A percentile compares a stretch with the other conserved stretches of the same genome.
Evolutionary conservation across 495 filamentous ascomycete genomes (phyloP).

Genomic region (Jackrogersella multiformis): DNA sequence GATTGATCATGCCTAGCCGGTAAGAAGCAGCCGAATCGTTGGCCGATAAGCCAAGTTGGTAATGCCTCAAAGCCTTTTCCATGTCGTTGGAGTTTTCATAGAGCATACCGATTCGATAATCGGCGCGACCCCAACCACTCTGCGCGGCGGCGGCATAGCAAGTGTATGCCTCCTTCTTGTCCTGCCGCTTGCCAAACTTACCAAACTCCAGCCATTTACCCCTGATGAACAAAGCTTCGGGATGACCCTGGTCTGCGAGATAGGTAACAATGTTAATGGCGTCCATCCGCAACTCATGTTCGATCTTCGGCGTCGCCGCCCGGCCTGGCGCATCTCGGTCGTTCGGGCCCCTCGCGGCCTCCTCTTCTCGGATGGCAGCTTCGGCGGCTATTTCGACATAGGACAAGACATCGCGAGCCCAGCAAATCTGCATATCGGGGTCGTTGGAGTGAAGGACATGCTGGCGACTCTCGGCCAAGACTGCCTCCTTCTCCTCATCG

Average conservation of each 20-base stretch:
- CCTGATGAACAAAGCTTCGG: constrained; percentile 92
- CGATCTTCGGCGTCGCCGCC: constrained; percentile 80
- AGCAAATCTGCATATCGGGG: constrained; percentile 93
- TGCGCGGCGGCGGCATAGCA: constrained; percentile 87
- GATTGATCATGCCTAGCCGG: constrained; percentile 95
- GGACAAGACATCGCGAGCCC: constrained; percentile 91
- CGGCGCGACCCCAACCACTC: constrained; percentile 89
- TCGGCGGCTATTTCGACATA: constrained; percentile 85
- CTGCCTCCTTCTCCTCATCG: constrained; percentile 91
- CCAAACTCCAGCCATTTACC: constrained; percentile 99
- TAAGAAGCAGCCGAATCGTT: constrained; percentile 95
- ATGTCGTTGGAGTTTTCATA: constrained; percentile 93
- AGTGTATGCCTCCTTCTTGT: constrained; percentile 93
- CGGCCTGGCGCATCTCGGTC: constrained; percentile 72
- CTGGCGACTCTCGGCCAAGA: constrained; percentile 80
- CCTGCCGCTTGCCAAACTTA: constrained; percentile 86
- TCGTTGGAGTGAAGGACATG: constrained; percentile 93
- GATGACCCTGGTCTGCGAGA: constrained; percentile 89
- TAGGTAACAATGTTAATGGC: constrained; percentile 92
- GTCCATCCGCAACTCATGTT: constrained; percentile 86
- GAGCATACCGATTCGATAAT: constrained; percentile 98
- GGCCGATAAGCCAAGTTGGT: constrained; percentile 76
- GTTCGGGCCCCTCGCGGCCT: constrained; percentile 35
- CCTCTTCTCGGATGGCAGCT: constrained; percentile 66
- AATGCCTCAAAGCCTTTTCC: constrained; percentile 88